Evolutionary conservation across 139 green algal species (phyloP).

Genomic region (Desmodesmus armatus): DNA sequence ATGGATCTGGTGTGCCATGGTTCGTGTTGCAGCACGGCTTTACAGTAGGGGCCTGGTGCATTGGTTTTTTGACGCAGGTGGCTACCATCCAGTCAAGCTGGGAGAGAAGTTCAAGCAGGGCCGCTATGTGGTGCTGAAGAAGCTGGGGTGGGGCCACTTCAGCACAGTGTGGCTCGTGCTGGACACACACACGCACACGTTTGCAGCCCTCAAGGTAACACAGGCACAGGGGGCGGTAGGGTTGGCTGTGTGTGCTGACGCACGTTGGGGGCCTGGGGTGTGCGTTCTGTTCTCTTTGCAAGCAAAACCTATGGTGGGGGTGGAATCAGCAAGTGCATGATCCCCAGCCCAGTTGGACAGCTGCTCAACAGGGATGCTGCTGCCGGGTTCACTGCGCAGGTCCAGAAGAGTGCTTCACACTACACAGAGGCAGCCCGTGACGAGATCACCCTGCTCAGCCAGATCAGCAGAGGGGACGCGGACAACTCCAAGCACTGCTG

Average conservation of each 20-base stretch:
- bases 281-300: too few species aligned
- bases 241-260: background rate
- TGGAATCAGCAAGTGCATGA: too few species aligned
- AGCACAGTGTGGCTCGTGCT: conserved; percentile 96
- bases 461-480: conserved; percentile 81
- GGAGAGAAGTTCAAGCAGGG: conserved; percentile 92
- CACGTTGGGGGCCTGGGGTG: too few species aligned
- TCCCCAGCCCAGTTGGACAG: too few species aligned
- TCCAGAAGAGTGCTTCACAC: conserved; percentile 96
- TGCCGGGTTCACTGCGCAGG: too few species aligned
- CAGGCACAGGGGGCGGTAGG: background rate
- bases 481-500: conserved; percentile 71
- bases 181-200: conserved; percentile 62
- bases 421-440: conserved; percentile 98
- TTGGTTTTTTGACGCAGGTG: conserved; percentile 72
- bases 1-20: background rate
- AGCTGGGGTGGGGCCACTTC: conserved; percentile 99
- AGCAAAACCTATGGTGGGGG: too few species aligned
- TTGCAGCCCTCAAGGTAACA: conserved; percentile 49
- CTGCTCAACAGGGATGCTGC: too few species aligned
- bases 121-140: conserved; percentile 92
- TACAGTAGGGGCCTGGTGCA: background rate
- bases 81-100: conserved; percentile 94
- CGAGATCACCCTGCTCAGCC: conserved; percentile 91
- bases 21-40: background rate